phyloP scores from a whole-genome alignment of 768 basidiomycete genomes.

The Calocera viscosa region DNA sequence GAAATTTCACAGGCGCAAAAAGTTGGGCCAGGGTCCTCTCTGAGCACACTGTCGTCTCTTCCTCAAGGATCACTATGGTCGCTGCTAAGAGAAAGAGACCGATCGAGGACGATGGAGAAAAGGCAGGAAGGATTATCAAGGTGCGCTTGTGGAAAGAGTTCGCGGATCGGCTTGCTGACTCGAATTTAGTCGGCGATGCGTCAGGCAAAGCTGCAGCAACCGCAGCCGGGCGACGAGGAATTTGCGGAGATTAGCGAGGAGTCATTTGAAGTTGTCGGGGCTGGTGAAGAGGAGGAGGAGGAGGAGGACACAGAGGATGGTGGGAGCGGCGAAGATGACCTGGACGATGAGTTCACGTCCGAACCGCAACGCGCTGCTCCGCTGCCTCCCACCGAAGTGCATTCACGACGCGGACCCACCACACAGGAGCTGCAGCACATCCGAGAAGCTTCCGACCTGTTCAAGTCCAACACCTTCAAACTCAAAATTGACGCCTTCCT shows the following conservation, averaged over 20 bases:
- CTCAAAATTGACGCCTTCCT: constrained; percentile 53
- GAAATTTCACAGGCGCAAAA: not conserved
- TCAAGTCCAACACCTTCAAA: constrained; percentile 69
- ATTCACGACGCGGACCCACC: constrained; percentile 23
- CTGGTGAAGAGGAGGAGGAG: constrained; percentile 8
- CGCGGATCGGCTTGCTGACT: not conserved
- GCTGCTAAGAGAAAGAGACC: not conserved
- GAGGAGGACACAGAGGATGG: constrained; percentile 8
- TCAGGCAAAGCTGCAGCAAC: not conserved
- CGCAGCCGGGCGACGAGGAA: constrained; percentile 7
- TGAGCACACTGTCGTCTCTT: too few relatives aligned
- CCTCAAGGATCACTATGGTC: not conserved
- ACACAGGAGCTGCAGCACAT: constrained; percentile 50
- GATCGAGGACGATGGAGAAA: not conserved
- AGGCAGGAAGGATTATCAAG: not conserved
- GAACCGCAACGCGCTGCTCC: constrained; percentile 15
- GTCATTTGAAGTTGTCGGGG: not conserved
- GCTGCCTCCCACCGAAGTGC: not conserved
- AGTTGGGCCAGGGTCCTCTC: not conserved
- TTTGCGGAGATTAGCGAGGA: too few relatives aligned
- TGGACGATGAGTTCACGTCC: constrained; percentile 16
- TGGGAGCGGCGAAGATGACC: constrained; percentile 17
- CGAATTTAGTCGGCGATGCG: not conserved
- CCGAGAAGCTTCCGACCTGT: constrained; percentile 62
- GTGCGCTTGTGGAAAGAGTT: not conserved